Evolutionary conservation across 169 alveolate genomes (phyloP), one percentile per base, ranked within the genome.

Genomic region (Plasmodium gonderi): DNA sequence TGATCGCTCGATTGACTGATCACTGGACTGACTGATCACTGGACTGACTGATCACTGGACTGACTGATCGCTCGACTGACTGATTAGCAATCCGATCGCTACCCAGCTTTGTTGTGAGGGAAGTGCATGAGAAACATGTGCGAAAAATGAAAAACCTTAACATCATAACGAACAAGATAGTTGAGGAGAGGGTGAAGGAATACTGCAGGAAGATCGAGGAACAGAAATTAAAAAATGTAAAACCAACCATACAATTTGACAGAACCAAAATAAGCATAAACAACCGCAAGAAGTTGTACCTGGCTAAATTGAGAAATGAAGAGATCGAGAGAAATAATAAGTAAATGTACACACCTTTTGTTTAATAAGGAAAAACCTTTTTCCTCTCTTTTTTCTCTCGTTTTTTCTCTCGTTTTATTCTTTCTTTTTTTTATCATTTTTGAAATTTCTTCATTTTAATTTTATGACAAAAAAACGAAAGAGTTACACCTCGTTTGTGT

Each of bases 311-410:
- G 17, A 68, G 83, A 29, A 83, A 83, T 26, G 85, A 83, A 2
- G 92, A 83, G 38, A 83, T 83, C 11, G 83, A 83, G 77, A 83
- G 92, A 68, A 68, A 83, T 60, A 83, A 83, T 72, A 83, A 72
- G 92, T 83, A 83, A 72, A 72, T 83, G 92, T 72, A 83, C 76
- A 69, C 92, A 26, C 65, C 38, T 78, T 26, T 20, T 31, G 12
- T 29, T 31, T 31, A 20, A 5, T 12, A 40, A 31, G 44, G 8
- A 77, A 26, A 44, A 9, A 77, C 23, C 26, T 44, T 8, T 5
- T 5, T 20, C 7, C 20, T 4, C 8, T 11, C 8, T 5, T 20
- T 4, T 17, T 60, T 60, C 20, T 5, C 72, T 60, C 7, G 2
- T 8, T 23, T 20, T 20, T 3, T 8, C 44, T 67, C 44, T 29